Evolutionary conservation across 1,284 basidiomycete genomes (phyloP).

Genomic region (Meripilus lineatus): DNA sequence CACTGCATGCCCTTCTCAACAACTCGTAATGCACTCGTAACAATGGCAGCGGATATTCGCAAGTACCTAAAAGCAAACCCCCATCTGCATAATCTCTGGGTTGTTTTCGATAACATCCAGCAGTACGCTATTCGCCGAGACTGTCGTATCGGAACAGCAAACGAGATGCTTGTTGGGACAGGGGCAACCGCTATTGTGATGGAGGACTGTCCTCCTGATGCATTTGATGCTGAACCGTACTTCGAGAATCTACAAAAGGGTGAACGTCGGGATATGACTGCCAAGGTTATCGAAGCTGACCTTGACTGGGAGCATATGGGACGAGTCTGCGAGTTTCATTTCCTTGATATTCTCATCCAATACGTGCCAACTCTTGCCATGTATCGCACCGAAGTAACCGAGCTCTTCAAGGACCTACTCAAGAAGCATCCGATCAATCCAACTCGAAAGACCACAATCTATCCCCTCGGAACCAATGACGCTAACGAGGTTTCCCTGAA

Average conservation of each 20-base stretch:
- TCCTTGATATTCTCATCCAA: conserved; percentile 5
- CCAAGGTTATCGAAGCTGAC: conserved; percentile 2
- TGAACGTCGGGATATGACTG: conserved; percentile 5
- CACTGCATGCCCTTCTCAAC: conserved; percentile 10
- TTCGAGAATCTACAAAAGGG: not conserved
- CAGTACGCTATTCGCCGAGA: not conserved
- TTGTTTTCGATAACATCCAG: conserved; percentile 14
- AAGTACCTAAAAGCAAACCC: too few relatives aligned
- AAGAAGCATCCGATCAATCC: conserved; percentile 10
- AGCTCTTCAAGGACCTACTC: conserved; percentile 1
- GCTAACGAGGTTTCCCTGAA: conserved; percentile 12
- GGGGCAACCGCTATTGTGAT: conserved; percentile 9
- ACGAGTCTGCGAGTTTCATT: conserved; percentile 4
- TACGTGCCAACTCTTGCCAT: conserved; percentile 7
- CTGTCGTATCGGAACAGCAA: conserved; percentile 7
- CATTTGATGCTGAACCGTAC: conserved; percentile 3
- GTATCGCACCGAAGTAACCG: not conserved
- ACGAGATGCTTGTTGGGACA: conserved; percentile 12
- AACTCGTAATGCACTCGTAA: conserved; percentile 4
- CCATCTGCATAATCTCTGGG: too few relatives aligned
- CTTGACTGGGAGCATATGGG: conserved; percentile 8
- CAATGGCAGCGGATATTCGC: too few relatives aligned
- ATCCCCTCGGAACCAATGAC: conserved; percentile 14
- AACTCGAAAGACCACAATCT: conserved; percentile 7
- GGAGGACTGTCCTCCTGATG: conserved; percentile 6